A percentile compares a stretch with the other conserved stretches of the same genome.
Conservation (phyloP, 2,329 filamentous ascomycete species). For the Colletotrichum destructivum region DNA sequence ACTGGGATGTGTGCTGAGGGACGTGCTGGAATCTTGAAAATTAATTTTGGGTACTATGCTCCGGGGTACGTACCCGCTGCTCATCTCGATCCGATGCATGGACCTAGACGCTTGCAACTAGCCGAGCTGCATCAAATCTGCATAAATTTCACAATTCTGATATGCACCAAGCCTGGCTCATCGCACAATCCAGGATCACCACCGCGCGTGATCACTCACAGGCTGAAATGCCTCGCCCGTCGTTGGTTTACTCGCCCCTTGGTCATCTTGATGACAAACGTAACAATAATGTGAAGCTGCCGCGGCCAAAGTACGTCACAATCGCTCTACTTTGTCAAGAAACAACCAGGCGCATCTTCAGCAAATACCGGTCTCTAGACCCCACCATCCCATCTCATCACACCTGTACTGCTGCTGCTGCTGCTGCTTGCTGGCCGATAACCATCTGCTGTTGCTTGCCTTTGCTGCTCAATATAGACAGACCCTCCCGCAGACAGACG, state of each 20-base stretch:
- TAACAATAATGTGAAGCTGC: not conserved
- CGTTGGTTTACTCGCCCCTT: slow-evolving; percentile 3
- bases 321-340: not conserved
- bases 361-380: not conserved
- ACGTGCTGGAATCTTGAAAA: no score
- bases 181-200: slow-evolving; percentile 6
- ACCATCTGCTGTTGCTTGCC: not conserved
- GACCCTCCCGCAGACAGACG: slow-evolving; percentile 6
- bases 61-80: no score
- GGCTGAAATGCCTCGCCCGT: slow-evolving; percentile 2
- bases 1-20: no score
- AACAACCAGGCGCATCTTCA: not conserved
- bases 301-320: not conserved
- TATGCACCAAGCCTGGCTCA: slow-evolving; percentile 30
- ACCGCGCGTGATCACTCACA: slow-evolving; percentile 21
- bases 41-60: no score
- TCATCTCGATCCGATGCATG: not conserved
- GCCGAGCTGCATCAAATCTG: not conserved
- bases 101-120: slow-evolving; percentile 12
- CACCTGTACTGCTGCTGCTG: no score
- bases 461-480: not conserved
- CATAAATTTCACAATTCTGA: slow-evolving; percentile 8
- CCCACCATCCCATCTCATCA: no score
- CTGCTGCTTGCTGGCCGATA: not conserved
- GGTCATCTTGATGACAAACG: slow-evolving; percentile 30